phyloP scores from a whole-genome alignment of 139 green algal species.

The Closterium sp. region DNA sequence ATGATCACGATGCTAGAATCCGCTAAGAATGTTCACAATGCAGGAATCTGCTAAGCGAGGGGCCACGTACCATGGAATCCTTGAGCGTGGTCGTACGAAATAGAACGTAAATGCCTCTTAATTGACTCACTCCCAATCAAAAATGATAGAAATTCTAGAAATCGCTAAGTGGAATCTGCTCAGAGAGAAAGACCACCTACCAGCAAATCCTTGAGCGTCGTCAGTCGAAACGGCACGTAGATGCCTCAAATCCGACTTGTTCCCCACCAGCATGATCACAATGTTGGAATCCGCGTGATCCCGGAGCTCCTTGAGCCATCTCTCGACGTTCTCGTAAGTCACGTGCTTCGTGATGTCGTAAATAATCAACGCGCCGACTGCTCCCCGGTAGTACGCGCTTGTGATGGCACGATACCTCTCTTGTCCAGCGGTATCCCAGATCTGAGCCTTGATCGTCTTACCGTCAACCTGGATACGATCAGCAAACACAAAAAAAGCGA shows the following conservation, averaged over 20 bases:
- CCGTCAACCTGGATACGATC: constrained; percentile 78
- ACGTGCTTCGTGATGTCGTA: constrained; percentile 98
- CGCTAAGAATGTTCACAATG: constrained; percentile 53
- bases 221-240: constrained; percentile 88
- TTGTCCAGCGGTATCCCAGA: constrained; percentile 98
- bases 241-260: constrained; percentile 97
- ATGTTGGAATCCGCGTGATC: constrained; percentile 99
- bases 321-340: constrained; percentile 96
- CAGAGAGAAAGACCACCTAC: background rate
- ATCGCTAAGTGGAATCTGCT: too few species aligned
- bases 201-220: constrained; percentile 66
- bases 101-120: too few species aligned
- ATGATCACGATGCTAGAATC: constrained; percentile 98
- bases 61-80: too few species aligned
- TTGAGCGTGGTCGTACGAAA: too few species aligned
- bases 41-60: too few species aligned
- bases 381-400: constrained; percentile 96
- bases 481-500: too few species aligned
- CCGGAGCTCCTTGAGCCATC: constrained; percentile 96
- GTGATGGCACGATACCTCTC: constrained; percentile 98
- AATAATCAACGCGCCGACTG: constrained; percentile 94
- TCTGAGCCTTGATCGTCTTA: constrained; percentile 99
- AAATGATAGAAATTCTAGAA: constrained; percentile 93
- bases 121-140: too few species aligned
- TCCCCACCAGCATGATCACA: constrained; percentile 98